phyloP scores from a whole-genome alignment of 129 eudicot species.

The Escallonia rubra region DNA sequence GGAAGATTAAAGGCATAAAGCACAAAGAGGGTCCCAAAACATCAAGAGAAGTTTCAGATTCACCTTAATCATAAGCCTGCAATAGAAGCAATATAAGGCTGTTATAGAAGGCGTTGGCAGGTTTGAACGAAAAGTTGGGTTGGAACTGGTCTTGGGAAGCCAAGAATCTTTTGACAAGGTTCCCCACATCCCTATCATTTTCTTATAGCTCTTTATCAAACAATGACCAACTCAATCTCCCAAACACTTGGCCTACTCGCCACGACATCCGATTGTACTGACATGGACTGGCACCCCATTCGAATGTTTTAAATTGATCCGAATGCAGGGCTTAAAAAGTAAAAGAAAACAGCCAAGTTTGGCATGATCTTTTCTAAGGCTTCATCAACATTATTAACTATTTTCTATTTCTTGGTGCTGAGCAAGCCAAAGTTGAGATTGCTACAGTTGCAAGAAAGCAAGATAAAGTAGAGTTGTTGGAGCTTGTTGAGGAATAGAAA shows the following conservation, averaged over 20 bases:
- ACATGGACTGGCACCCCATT: neutral
- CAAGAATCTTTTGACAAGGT: slow-evolving; percentile 59
- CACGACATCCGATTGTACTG: neutral
- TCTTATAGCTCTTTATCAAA: slow-evolving; percentile 48
- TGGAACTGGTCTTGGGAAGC: slow-evolving; percentile 61
- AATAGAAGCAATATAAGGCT: slow-evolving; percentile 45
- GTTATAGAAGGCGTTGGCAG: slow-evolving; percentile 59
- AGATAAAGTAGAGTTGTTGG: slow-evolving; percentile 21
- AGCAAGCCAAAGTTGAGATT: slow-evolving; percentile 35
- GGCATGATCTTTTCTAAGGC: no score
- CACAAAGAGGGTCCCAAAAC: slow-evolving; percentile 39
- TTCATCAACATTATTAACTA: no score
- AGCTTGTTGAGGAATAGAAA: slow-evolving; percentile 30
- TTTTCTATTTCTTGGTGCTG: neutral
- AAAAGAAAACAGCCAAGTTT: no score
- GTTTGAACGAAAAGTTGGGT: slow-evolving; percentile 81
- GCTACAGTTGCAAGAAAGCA: slow-evolving; percentile 64
- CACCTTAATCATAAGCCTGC: slow-evolving; percentile 69
- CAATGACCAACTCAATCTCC: slow-evolving; percentile 6
- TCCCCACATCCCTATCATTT: slow-evolving; percentile 37
- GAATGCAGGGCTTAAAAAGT: no score
- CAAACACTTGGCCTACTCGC: no score
- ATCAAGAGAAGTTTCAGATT: slow-evolving; percentile 43
- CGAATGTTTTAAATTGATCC: neutral
- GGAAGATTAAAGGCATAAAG: slow-evolving; percentile 54